phyloP scores from a whole-genome alignment of 1,139 yeast genomes.

The Kodamaea sp. region DNA sequence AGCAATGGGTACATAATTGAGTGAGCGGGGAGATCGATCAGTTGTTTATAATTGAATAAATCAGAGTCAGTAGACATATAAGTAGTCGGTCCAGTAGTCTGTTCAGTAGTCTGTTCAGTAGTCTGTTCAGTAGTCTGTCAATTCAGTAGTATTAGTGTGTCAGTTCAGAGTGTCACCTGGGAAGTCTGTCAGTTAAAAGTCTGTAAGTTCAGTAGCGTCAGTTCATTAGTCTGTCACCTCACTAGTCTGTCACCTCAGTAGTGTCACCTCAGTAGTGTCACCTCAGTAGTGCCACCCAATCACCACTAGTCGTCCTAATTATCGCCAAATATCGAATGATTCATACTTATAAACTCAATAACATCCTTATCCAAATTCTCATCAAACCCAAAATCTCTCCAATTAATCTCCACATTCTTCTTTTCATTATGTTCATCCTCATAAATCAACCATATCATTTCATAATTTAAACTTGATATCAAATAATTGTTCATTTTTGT shows the following conservation, averaged over 20 bases:
- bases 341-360: conserved; percentile 19
- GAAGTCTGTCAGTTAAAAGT: too few species aligned
- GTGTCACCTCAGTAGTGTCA: too few species aligned
- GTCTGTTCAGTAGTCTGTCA: too few species aligned
- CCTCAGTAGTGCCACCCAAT: too few species aligned
- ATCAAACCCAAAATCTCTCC: conserved; percentile 32
- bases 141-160: too few species aligned
- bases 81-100: too few species aligned
- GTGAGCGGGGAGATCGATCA: background rate
- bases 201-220: too few species aligned
- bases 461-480: conserved; percentile 38
- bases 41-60: background rate
- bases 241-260: too few species aligned
- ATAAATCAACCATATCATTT: conserved; percentile 41
- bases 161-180: too few species aligned
- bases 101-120: too few species aligned
- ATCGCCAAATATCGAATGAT: conserved; percentile 20
- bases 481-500: conserved; percentile 37
- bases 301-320: too few species aligned
- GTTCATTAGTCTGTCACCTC: too few species aligned
- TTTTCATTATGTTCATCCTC: conserved; percentile 17
- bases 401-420: conserved; percentile 16
- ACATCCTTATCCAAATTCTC: conserved; percentile 16
- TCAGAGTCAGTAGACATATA: background rate
- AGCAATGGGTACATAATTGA: conserved; percentile 19